Percentiles rank a stretch among this genome's conserved stretches.
phyloP scores from a whole-genome alignment of 306 rosid genomes.

The Hippophae rhamnoides region DNA sequence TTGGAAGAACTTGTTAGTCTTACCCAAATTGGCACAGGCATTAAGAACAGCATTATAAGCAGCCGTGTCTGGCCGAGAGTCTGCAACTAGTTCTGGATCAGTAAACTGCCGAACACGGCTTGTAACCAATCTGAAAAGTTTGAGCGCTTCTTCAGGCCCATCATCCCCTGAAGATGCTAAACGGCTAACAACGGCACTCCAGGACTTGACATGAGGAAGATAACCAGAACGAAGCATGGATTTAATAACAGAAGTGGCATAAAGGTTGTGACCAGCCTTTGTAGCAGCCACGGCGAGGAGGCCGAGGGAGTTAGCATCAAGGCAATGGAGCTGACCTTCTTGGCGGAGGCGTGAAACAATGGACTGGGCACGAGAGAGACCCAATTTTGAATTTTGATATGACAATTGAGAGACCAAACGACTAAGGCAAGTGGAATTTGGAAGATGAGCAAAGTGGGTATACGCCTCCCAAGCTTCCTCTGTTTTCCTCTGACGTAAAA shows the following conservation, averaged over 20 bases:
- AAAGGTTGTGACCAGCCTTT: constrained; percentile 59
- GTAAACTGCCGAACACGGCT: constrained; percentile 44
- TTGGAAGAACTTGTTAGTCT: constrained; percentile 50
- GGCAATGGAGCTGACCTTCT: constrained; percentile 82
- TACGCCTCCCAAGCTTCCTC: constrained; percentile 78
- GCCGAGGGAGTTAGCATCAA: constrained; percentile 83
- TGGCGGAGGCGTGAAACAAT: constrained; percentile 87
- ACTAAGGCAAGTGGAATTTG: constrained; percentile 74
- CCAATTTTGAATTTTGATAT: constrained; percentile 36
- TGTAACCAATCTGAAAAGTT: constrained; percentile 42
- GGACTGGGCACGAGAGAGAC: constrained; percentile 83
- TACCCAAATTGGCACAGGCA: constrained; percentile 75
- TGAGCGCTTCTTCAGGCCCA: constrained; percentile 61
- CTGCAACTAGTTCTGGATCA: constrained; percentile 32
- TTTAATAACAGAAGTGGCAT: constrained; percentile 68
- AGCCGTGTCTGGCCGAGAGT: constrained; percentile 75
- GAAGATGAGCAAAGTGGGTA: constrained; percentile 42
- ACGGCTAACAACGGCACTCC: constrained; percentile 84
- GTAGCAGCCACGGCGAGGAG: constrained; percentile 75
- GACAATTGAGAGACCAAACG: constrained; percentile 73
- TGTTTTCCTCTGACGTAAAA: constrained; percentile 69
- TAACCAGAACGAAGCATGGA: constrained; percentile 99
- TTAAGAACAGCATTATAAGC: constrained; percentile 81
- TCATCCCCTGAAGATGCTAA: constrained; percentile 47
- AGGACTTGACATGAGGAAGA: constrained; percentile 91